Conservation (phyloP, 257 asterid species). For the Datura wrightii region DNA sequence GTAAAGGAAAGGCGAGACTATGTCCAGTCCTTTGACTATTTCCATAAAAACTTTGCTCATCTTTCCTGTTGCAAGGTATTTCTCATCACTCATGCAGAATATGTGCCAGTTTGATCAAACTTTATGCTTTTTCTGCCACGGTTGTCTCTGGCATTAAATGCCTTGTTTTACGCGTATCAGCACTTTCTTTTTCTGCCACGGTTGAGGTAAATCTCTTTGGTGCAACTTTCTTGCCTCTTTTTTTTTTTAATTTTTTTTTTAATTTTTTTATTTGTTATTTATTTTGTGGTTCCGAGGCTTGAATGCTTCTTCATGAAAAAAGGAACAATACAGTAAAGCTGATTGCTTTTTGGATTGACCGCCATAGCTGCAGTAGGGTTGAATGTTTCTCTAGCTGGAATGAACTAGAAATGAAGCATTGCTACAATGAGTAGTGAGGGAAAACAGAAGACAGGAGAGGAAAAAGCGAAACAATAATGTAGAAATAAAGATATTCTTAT, state of each 20-base stretch:
- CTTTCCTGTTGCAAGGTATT: constrained; percentile 15
- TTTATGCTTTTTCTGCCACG: background rate
- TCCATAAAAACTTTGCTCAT: constrained; percentile 16
- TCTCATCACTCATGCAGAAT: background rate
- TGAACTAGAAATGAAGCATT: background rate
- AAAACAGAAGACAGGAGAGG: background rate
- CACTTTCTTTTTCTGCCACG: background rate
- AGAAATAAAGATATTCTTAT: background rate
- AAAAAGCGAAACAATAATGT: background rate
- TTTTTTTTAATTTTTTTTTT: too few species aligned
- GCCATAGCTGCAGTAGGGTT: background rate
- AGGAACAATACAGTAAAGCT: background rate
- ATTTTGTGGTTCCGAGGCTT: too few species aligned
- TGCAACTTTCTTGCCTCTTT: too few species aligned
- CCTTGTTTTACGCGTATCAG: background rate
- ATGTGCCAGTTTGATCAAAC: constrained; percentile 4
- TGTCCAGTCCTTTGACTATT: constrained; percentile 9
- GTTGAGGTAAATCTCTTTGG: too few species aligned
- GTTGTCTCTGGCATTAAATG: background rate
- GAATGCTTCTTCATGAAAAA: background rate
- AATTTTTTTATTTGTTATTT: too few species aligned
- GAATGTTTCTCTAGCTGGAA: background rate
- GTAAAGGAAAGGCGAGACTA: background rate
- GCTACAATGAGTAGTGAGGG: background rate
- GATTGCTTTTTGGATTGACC: background rate